Base-by-base conservation (phyloP, 345 rosid genomes). In the Hevea brasiliensis region DNA sequence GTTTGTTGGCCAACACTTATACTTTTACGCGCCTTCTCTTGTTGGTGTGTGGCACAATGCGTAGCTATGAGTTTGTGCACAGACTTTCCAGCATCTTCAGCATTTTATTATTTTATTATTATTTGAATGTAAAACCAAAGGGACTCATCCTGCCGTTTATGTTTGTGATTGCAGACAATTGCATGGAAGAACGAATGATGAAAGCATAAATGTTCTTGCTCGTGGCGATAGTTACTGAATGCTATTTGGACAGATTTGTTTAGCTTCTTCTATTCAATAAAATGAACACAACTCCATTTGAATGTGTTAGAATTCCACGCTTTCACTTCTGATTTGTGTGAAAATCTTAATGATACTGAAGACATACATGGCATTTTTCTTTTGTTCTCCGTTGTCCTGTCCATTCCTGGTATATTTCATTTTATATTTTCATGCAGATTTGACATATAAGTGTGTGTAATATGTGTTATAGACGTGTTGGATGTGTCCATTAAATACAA, bases 181-280 rank as follows among this genome's bases (percentile, higher is more conserved):
- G 44, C 21, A 21, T 7, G 21, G 71, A 70, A 65, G 37, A 27
- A 37, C 13, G 47, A 21, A 47, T 45, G 45, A 57, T 35, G 58
- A 59, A 60, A 41, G 47, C 37, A 42, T 59, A 20, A 73, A 77
- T 9, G 74, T 51, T 67, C 45, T 45, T 61, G 64, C 23, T 14
- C 41, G 67, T 48, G 75, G 41, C 14, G 18, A 18, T 7, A 27
- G 10, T 23, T 51, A 26, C 15, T 54, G 26, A 57, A 61, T 17
- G 50, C 10, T 18, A 41, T 50, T 29, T 60, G 56, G 70, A 54
- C 12, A n/a, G 60, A 48, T n/a, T n/a, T n/a, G n/a, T n/a, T 73
- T 51, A 17, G 29, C 27, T 57, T 47, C 53, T 35, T 68, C 14
- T 4, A n/a, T 59, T 72, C 14, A 81, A 78, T 72, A 81, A 78